Conservation (phyloP, 106 monocot species). For the Phalaenopsis equestris region DNA sequence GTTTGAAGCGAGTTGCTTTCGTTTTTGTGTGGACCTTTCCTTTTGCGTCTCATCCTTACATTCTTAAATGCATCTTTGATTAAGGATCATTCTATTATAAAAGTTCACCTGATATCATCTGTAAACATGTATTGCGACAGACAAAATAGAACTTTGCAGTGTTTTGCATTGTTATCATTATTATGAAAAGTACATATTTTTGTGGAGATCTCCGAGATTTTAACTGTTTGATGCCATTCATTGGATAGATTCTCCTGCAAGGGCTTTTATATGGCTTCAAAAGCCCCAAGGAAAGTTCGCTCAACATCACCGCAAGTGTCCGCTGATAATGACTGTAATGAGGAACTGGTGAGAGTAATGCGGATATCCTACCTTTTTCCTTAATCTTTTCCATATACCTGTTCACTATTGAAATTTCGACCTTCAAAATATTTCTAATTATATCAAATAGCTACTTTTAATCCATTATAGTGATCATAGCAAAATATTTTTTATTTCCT, state of each 20-base stretch:
- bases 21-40: background rate
- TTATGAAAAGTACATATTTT: background rate
- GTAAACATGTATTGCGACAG: background rate
- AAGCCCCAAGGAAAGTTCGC: background rate
- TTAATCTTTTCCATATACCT: background rate
- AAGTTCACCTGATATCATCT: background rate
- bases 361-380: background rate
- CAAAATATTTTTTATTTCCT: background rate
- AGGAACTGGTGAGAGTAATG: background rate
- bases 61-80: slow-evolving; percentile 1
- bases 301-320: background rate
- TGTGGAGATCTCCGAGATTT: background rate
- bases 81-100: background rate
- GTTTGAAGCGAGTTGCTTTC: background rate
- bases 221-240: background rate
- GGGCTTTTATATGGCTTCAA: background rate
- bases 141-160: background rate
- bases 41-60: background rate
- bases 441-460: background rate
- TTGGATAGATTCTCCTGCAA: slow-evolving; percentile 3
- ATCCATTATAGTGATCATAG: background rate
- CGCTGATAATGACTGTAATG: background rate
- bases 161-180: background rate
- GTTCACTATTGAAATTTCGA: background rate
- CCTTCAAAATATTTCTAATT: slow-evolving; percentile 5